Base-by-base conservation (phyloP, 176 grass and related monocot species). In the Carex pumila region DNA sequence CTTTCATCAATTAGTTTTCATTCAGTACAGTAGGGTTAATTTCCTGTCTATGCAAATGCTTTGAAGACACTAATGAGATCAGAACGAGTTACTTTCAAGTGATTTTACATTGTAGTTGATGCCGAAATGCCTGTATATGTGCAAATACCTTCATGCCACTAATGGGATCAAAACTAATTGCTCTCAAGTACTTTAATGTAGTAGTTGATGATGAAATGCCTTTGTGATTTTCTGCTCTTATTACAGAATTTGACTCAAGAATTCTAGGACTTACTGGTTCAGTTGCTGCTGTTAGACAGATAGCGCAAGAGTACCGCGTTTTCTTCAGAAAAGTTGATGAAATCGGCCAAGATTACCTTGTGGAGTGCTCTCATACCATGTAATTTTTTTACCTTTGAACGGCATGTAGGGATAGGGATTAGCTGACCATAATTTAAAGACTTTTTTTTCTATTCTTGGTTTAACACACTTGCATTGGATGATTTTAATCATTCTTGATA, bases 321-420 rank as follows among this genome's bases (percentile, higher is more conserved):
- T 99, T 88, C 91, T 99, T 99, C 45, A 93, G 90, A 82, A 99
- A 81, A 79, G 86, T 92, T 86, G 89, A 94, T 80, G 93, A 93
- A 89, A 65, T 90, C 65, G 93, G 89, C 59, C 92, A 90, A 91
- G 92, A 95, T 80, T 95, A 95, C 85, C 90, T 99, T 90, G 89
- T 99, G 31, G 91, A 99, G 87, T 89, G 82, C 84, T 99, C 91
- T 66, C 91, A 90, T 82, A 93, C 92, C 76, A 90, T 98, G 96
- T 95, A 94, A 88, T 39, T 21, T 57, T 31, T 31, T 36, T 55
- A 58, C 2, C 17, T 14, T 50, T 14, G 15, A 45, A 78, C 17
- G 53, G 45, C 82, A 69, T 53, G 49, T 77, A 56, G 25, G 50
- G 15, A 76, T 45, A 32, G 47, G 73, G 50, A 31, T 32, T 55